These are phyloP conservation scores for Erigeron philadelphicus DNA, from an alignment of 140 eudicot genomes.

Conservation along the genomic window DNA sequence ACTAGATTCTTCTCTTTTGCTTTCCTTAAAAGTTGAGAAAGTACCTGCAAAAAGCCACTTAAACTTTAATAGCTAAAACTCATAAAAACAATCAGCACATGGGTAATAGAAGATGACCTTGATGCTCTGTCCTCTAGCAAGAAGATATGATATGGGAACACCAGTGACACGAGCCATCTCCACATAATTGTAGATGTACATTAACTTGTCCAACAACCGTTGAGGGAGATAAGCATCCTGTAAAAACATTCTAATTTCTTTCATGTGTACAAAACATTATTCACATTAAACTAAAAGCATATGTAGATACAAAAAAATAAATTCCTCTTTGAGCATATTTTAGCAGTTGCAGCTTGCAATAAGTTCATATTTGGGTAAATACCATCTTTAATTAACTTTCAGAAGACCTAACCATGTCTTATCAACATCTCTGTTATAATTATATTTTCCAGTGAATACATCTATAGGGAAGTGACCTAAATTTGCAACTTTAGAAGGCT, in stretches of 20 bases:
- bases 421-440: not conserved
- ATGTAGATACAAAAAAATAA: not conserved
- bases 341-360: constrained; percentile 17
- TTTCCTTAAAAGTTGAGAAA: constrained; percentile 94
- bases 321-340: not conserved
- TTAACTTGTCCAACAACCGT: constrained; percentile 89
- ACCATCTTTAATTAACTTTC: not conserved
- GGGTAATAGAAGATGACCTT: constrained; percentile 46
- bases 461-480: not conserved
- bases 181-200: constrained; percentile 95
- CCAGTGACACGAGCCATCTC: constrained; percentile 99
- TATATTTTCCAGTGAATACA: not conserved
- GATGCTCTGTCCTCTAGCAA: constrained; percentile 97
- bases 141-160: constrained; percentile 97
- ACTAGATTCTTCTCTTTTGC: constrained; percentile 77
- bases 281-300: not conserved
- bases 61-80: constrained; percentile 7
- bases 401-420: not conserved
- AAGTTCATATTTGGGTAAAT: not conserved
- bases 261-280: constrained; percentile 14
- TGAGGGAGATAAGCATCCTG: constrained; percentile 99
- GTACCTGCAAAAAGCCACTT: constrained; percentile 50
- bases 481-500: constrained; percentile 1
- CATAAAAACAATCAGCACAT: not conserved
- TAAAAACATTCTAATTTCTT: constrained; percentile 19